These are phyloP conservation scores for Aspergillus ellipticus DNA, from an alignment of 495 filamentous ascomycete species.

Conservation along the genomic window DNA sequence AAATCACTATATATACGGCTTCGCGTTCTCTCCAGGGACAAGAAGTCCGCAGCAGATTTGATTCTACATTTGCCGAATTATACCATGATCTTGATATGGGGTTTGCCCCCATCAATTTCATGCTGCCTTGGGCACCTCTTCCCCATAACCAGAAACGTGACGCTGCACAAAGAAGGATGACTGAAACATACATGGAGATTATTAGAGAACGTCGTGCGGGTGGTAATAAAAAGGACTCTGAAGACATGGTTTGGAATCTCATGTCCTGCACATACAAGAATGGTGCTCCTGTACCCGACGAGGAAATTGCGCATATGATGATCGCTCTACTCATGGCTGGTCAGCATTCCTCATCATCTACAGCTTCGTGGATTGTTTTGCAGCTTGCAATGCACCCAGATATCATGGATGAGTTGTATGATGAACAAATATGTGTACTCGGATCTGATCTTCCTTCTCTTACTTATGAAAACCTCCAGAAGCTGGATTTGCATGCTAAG, in stretches of 20 bases:
- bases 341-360: conserved; percentile 60
- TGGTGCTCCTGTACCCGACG: conserved; percentile 55
- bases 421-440: conserved; percentile 51
- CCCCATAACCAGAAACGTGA: conserved; percentile 61
- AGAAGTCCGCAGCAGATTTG: conserved; percentile 59
- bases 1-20: conserved; percentile 65
- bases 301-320: conserved; percentile 65
- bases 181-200: conserved; percentile 57
- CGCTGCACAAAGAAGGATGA: conserved; percentile 53
- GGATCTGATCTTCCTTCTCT: conserved; percentile 49
- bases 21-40: conserved; percentile 62
- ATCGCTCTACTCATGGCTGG: conserved; percentile 65
- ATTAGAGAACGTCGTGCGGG: conserved; percentile 49
- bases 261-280: conserved; percentile 63
- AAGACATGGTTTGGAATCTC: conserved; percentile 68
- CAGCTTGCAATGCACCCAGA: conserved; percentile 54
- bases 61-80: conserved; percentile 58
- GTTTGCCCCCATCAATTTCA: conserved; percentile 64
- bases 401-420: conserved; percentile 54
- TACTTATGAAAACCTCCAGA: conserved; percentile 51
- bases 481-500: conserved; percentile 53
- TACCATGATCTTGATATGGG: conserved; percentile 66
- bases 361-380: conserved; percentile 58
- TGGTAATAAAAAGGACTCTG: conserved; percentile 48
- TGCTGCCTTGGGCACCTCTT: conserved; percentile 59